These are phyloP conservation scores for Nevesoporus exiguus DNA, from an alignment of 768 basidiomycete genomes.

Conservation along the genomic window DNA sequence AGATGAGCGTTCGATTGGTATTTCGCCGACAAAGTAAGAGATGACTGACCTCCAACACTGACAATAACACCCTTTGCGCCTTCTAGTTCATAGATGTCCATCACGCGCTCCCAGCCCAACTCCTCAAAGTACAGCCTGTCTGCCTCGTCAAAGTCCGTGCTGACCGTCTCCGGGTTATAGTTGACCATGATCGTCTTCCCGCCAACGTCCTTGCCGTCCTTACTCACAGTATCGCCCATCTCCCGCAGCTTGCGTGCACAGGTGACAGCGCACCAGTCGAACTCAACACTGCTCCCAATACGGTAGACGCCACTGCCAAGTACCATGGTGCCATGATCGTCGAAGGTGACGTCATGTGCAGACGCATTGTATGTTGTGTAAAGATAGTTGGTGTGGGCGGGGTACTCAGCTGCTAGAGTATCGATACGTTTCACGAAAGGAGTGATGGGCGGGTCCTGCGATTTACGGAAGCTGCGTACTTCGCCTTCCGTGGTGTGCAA, in stretches of 20 bases:
- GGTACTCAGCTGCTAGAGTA: slow-evolving; percentile 97
- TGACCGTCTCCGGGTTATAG: slow-evolving; percentile 99
- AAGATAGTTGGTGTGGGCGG: slow-evolving; percentile 97
- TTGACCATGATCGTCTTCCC: slow-evolving; percentile 98
- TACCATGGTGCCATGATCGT: slow-evolving; percentile 99
- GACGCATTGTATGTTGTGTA: slow-evolving; percentile 99
- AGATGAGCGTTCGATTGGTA: background rate
- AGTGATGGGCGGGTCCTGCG: slow-evolving; percentile 64
- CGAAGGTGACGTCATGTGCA: slow-evolving; percentile 90
- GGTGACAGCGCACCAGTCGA: slow-evolving; percentile 99
- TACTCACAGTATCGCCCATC: slow-evolving; percentile 52
- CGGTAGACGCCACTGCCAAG: slow-evolving; percentile 97
- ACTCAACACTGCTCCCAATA: slow-evolving; percentile 97
- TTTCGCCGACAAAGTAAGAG: background rate
- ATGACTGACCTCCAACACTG: slow-evolving; percentile 82
- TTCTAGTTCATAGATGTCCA: slow-evolving; percentile 99
- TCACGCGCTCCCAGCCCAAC: slow-evolving; percentile 94
- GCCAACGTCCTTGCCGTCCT: slow-evolving; percentile 18
- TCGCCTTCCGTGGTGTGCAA: slow-evolving; percentile 67
- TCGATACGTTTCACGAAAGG: slow-evolving; percentile 99
- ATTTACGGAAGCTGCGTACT: slow-evolving; percentile 85
- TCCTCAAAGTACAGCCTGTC: slow-evolving; percentile 98
- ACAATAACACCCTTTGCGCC: slow-evolving; percentile 91
- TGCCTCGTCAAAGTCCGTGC: slow-evolving; percentile 99
- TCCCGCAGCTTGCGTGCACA: slow-evolving; percentile 89